Evolutionary conservation across 2,329 filamentous ascomycete genomes (phyloP).

Genomic region (Trichoderma oligosporum): DNA sequence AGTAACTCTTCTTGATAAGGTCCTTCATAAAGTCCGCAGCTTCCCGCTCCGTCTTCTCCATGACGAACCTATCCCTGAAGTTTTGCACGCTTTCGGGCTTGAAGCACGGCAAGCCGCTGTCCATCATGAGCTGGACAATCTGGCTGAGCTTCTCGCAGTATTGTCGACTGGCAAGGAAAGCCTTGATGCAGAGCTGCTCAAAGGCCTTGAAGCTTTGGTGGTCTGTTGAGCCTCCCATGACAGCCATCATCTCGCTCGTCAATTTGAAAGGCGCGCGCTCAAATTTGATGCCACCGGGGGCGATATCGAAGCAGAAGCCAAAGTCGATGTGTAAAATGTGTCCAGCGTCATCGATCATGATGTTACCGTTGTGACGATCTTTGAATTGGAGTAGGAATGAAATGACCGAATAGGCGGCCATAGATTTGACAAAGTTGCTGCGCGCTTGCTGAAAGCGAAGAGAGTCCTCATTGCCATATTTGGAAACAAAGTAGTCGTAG

Average conservation of each 20-base stretch:
- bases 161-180: slow-evolving; percentile 82
- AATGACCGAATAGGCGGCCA: slow-evolving; percentile 97
- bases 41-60: slow-evolving; percentile 87
- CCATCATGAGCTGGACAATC: slow-evolving; percentile 91
- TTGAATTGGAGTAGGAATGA: slow-evolving; percentile 98
- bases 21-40: slow-evolving; percentile 92
- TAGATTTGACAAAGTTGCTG: slow-evolving; percentile 97
- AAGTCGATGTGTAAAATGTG: slow-evolving; percentile 99
- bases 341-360: slow-evolving; percentile 97
- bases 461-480: slow-evolving; percentile 95
- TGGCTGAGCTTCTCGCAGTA: slow-evolving; percentile 86
- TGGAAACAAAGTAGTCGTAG: slow-evolving; percentile 96
- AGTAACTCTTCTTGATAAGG: slow-evolving; percentile 83
- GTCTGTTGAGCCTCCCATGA: slow-evolving; percentile 85
- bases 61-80: slow-evolving; percentile 86
- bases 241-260: slow-evolving; percentile 95
- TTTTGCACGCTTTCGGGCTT: slow-evolving; percentile 92
- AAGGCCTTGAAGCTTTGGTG: slow-evolving; percentile 94
- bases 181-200: slow-evolving; percentile 92
- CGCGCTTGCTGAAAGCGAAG: slow-evolving; percentile 92
- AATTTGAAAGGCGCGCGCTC: slow-evolving; percentile 98
- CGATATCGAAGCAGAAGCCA: slow-evolving; percentile 99
- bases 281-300: slow-evolving; percentile 93
- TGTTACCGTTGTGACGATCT: slow-evolving; percentile 98
- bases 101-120: slow-evolving; percentile 94